These are phyloP conservation scores for Allium fistulosum DNA, from an alignment of 106 monocot species.

Conservation along the genomic window DNA sequence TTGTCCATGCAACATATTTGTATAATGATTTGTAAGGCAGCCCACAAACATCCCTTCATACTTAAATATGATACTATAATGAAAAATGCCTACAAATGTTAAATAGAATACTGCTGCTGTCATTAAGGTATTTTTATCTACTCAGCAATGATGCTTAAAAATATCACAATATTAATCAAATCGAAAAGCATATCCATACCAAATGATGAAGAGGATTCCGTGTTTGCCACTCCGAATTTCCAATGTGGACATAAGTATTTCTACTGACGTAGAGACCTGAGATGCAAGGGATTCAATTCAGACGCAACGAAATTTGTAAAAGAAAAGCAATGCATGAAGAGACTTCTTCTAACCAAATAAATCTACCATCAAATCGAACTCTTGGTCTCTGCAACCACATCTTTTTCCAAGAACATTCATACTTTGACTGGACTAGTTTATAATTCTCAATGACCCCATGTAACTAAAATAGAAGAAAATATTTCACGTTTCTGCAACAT, in stretches of 20 bases:
- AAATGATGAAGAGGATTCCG: slow-evolving; percentile 73
- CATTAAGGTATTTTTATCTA: too few species aligned
- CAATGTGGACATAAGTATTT: slow-evolving; percentile 87
- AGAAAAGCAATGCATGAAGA: not conserved
- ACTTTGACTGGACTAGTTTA: slow-evolving; percentile 45
- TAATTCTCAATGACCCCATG: slow-evolving; percentile 64
- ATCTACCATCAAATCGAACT: slow-evolving; percentile 78
- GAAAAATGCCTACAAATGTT: too few species aligned
- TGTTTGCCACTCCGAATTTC: slow-evolving; percentile 77
- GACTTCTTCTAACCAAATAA: too few species aligned
- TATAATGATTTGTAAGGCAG: too few species aligned
- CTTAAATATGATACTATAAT: too few species aligned
- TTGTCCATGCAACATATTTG: too few species aligned
- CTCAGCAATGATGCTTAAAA: too few species aligned
- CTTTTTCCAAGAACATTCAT: slow-evolving; percentile 92
- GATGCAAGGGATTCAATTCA: slow-evolving; percentile 1
- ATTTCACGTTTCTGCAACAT: slow-evolving; percentile 1
- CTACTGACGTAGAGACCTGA: slow-evolving; percentile 96
- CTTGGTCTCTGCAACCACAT: slow-evolving; percentile 91
- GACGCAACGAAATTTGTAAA: not conserved
- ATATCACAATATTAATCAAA: too few species aligned
- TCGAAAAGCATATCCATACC: not conserved
- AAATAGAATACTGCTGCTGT: too few species aligned
- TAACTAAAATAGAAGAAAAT: slow-evolving; percentile 30
- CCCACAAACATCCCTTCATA: too few species aligned